Conservation (phyloP, 2,329 filamentous ascomycete species). For the Penicillium verrucosum region DNA sequence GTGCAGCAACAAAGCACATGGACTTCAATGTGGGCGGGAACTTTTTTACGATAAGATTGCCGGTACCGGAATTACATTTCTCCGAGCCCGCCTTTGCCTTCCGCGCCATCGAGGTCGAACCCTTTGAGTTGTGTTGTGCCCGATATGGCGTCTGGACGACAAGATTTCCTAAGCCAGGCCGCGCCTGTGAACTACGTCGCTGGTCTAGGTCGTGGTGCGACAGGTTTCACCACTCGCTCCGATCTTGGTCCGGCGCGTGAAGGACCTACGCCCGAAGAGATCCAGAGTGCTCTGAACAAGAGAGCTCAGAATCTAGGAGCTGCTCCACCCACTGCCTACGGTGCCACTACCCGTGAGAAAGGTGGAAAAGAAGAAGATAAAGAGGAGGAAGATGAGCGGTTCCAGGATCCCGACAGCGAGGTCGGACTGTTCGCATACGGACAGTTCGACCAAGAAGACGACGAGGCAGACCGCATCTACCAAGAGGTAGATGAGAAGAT, state of each 20-base stretch:
- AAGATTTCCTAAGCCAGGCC: constrained; percentile 86
- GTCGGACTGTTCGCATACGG: constrained; percentile 92
- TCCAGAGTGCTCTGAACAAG: constrained; percentile 95
- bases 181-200: constrained; percentile 88
- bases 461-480: constrained; percentile 95
- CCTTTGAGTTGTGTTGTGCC: constrained; percentile 8
- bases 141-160: constrained; percentile 58
- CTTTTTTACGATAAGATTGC: constrained; percentile 30
- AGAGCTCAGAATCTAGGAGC: constrained; percentile 78
- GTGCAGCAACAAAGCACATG: not conserved
- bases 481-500: constrained; percentile 95
- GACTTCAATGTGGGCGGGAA: constrained; percentile 21
- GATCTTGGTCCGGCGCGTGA: constrained; percentile 93
- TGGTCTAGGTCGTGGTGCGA: constrained; percentile 94
- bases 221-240: constrained; percentile 94
- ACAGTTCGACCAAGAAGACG: constrained; percentile 94
- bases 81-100: constrained; percentile 9
- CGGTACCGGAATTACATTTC: constrained; percentile 21
- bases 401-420: constrained; percentile 96
- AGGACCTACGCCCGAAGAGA: constrained; percentile 94
- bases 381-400: constrained; percentile 74
- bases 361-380: constrained; percentile 60
- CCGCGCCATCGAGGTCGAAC: constrained; percentile 1
- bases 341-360: constrained; percentile 64
- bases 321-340: constrained; percentile 70